Evolutionary conservation across 257 asterid species (phyloP).

Genomic region (Gentiana straminea): DNA sequence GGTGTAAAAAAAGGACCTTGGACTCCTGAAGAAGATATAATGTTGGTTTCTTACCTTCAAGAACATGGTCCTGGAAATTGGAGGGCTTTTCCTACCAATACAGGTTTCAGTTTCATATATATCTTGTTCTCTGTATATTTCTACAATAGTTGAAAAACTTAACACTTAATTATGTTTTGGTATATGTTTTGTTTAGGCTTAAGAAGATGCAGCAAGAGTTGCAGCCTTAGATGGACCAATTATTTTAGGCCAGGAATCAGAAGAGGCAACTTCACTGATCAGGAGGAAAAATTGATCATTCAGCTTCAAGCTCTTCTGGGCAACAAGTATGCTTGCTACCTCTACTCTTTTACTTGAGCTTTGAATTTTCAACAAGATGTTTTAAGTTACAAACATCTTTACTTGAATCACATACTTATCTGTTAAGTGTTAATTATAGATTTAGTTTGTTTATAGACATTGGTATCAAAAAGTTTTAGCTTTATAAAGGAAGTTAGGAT

Average conservation of each 20-base stretch:
- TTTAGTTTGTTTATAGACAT: no score
- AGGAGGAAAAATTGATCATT: conserved; percentile 83
- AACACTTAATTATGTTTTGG: no score
- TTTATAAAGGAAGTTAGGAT: no score
- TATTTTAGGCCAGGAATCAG: conserved; percentile 91
- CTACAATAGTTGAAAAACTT: no score
- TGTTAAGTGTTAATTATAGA: no score
- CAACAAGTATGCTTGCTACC: conserved; percentile 75
- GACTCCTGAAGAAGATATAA: conserved; percentile 95
- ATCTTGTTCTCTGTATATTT: no score
- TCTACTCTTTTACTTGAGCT: no score
- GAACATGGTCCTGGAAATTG: conserved; percentile 90
- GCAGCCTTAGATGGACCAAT: conserved; percentile 93
- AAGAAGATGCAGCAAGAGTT: conserved; percentile 89
- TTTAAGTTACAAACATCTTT: no score
- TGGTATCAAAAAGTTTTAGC: no score
- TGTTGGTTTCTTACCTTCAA: conserved; percentile 75
- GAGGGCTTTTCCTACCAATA: conserved; percentile 69
- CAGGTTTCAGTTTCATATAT: conserved; percentile 38
- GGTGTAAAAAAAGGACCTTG: conserved; percentile 96
- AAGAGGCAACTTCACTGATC: conserved; percentile 72
- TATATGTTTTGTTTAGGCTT: conserved; percentile 47
- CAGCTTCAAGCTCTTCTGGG: conserved; percentile 96
- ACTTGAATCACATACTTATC: no score
- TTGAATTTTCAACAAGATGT: no score